These are phyloP conservation scores for Vickermania spadyakhi DNA, from an alignment of 208 protist genomes.

Conservation along the genomic window DNA sequence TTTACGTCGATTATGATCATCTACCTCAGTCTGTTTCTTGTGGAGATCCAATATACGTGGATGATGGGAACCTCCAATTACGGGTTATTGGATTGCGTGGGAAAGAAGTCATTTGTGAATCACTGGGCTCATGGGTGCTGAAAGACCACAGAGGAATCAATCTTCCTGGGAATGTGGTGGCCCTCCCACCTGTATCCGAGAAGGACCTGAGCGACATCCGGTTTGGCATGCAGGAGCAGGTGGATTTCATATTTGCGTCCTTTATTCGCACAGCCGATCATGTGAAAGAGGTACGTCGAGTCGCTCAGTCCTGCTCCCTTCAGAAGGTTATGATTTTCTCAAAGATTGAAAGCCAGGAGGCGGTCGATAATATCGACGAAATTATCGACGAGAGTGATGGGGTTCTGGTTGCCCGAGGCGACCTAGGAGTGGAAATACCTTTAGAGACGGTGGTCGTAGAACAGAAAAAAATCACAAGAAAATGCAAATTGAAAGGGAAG, in stretches of 20 bases:
- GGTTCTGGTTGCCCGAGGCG: conserved; percentile 99
- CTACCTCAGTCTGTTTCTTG: conserved; percentile 63
- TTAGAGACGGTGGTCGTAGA: conserved; percentile 95
- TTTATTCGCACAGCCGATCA: conserved; percentile 96
- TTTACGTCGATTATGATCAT: conserved; percentile 91
- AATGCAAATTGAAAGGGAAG: conserved; percentile 97
- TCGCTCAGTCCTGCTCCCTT: conserved; percentile 78
- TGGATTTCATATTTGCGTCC: conserved; percentile 98
- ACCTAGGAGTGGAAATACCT: conserved; percentile 98
- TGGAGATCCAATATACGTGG: conserved; percentile 91
- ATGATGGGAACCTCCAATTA: conserved; percentile 94
- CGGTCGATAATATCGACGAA: conserved; percentile 95
- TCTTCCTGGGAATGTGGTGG: conserved; percentile 80
- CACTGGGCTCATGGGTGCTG: conserved; percentile 68
- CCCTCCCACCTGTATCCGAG: conserved; percentile 83
- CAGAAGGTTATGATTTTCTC: conserved; percentile 93
- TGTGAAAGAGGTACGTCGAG: conserved; percentile 86
- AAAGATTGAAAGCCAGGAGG: conserved; percentile 99
- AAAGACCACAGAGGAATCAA: conserved; percentile 83
- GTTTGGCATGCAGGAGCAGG: conserved; percentile 93
- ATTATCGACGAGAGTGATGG: conserved; percentile 96
- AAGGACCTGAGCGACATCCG: conserved; percentile 92
- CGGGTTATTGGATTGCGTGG: conserved; percentile 64
- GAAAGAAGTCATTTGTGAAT: conserved; percentile 66
- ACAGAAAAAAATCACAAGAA: conserved; percentile 99